These are phyloP conservation scores for Schizochytrium sp. DNA, from an alignment of 108 stramenopile species.

Conservation along the genomic window DNA sequence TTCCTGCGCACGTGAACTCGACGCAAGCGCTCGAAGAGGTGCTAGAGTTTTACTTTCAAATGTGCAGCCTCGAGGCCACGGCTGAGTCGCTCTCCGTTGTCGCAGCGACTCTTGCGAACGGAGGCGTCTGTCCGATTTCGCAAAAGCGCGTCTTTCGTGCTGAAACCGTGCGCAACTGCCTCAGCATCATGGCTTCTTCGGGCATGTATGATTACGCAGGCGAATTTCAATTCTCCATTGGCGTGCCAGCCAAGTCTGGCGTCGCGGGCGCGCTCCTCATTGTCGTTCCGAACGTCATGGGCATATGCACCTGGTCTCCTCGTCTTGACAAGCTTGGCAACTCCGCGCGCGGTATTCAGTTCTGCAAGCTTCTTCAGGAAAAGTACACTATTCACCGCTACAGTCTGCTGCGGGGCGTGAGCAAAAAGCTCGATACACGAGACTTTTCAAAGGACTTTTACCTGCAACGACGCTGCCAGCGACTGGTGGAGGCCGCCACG, in stretches of 20 bases:
- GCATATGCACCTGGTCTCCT: conserved; percentile 34
- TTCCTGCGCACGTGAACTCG: conserved; percentile 11
- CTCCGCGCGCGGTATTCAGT: conserved; percentile 32
- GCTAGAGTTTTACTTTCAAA: conserved; percentile 33
- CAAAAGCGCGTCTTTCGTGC: conserved; percentile 30
- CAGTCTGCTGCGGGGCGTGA: neutral
- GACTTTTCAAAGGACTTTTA: neutral
- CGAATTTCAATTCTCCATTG: conserved; percentile 30
- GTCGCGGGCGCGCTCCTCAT: conserved; percentile 36
- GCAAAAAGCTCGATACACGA: neutral
- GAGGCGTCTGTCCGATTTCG: conserved; percentile 34
- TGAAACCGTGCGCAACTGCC: conserved; percentile 2
- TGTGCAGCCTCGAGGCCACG: conserved; percentile 38
- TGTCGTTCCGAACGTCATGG: conserved; percentile 34
- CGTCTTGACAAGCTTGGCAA: conserved; percentile 46
- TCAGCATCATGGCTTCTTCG: conserved; percentile 29
- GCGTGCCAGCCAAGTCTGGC: conserved; percentile 46
- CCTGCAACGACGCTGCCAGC: neutral
- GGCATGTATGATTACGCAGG: conserved; percentile 48
- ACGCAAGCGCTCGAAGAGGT: conserved; percentile 23
- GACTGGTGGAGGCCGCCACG: neutral
- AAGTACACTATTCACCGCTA: neutral
- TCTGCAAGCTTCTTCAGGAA: conserved; percentile 20
- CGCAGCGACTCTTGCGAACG: conserved; percentile 42
- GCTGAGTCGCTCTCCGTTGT: conserved; percentile 22